Evolutionary conservation across 345 rosid genomes (phyloP).

Genomic region (Crucihimalaya himalaica): DNA sequence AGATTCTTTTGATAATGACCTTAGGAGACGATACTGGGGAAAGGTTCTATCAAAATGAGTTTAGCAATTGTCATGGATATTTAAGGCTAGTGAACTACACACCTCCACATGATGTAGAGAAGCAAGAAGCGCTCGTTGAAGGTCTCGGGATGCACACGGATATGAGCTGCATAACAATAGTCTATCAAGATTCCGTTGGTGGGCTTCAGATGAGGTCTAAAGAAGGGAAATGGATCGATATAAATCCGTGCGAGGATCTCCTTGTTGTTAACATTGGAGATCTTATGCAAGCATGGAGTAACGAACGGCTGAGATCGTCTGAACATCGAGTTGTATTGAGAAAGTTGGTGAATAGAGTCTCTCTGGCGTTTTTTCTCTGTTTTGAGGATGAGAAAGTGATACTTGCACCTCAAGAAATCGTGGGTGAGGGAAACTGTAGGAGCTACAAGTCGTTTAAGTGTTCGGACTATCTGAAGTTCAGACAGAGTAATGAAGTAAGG

Average conservation of each 20-base stretch:
- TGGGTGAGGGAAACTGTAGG: conserved; percentile 50
- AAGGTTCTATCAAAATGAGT: conserved; percentile 50
- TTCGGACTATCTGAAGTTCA: conserved; percentile 59
- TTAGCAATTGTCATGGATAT: conserved; percentile 64
- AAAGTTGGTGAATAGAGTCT: conserved; percentile 47
- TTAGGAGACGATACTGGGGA: conserved; percentile 47
- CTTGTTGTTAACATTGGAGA: conserved; percentile 72
- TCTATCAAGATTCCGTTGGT: conserved; percentile 66
- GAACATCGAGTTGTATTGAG: conserved; percentile 69
- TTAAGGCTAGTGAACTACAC: conserved; percentile 62
- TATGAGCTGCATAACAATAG: conserved; percentile 80
- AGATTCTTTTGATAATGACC: conserved; percentile 48
- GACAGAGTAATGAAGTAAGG: conserved; percentile 63
- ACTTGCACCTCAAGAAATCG: conserved; percentile 59
- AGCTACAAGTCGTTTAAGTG: conserved; percentile 57
- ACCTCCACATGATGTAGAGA: conserved; percentile 49
- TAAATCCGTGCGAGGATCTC: conserved; percentile 49
- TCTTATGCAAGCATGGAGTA: conserved; percentile 86
- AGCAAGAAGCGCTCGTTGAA: conserved; percentile 52
- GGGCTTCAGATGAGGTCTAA: conserved; percentile 79
- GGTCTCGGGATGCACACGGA: conserved; percentile 85
- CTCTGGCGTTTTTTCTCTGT: conserved; percentile 72
- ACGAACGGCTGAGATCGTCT: conserved; percentile 64
- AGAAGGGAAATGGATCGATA: conserved; percentile 59
- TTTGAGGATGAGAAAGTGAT: conserved; percentile 69